Evolutionary conservation across 2,329 filamentous ascomycete genomes (phyloP), one percentile per base, ranked within the genome.

Genomic region (Penicillium fuscoglaucum): DNA sequence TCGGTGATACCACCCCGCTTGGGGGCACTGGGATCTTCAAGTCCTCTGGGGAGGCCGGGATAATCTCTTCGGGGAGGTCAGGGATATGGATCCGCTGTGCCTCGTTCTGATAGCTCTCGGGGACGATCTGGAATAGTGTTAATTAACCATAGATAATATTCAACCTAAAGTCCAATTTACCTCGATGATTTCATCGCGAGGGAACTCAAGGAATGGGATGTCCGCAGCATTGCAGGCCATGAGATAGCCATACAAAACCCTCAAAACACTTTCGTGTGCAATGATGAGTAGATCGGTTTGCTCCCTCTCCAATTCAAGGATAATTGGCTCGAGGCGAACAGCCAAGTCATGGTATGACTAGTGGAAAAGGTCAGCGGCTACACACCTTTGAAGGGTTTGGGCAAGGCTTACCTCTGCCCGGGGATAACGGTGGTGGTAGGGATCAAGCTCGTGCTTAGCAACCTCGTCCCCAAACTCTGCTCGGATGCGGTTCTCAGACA

Each of bases 271-370:
- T 75, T 99, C 95, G 74, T 99, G 95, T 0, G 95, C 95, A 66
- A 99, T 97, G 71, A 99, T 97, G 53, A 99, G 84, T n/a, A 99
- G 83, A 72, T 99, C 95, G 65, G 96, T 96, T 68, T 97, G 91
- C 78, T 99, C 95, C 44, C 95, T 88, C 79, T 99, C 95, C 15
- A 99, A 84, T 74, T 99, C 95, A 31, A 99, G 85, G 70, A 99
- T 99, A 70, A 99, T 96, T 41, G 95, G 96, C 74, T 99, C 95
- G 47, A 99, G 86, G 24, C 95, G 90, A 59, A 99, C 95, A n/a
- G 95, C 95, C 44, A 99, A 87, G 71, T 99, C 95, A 73, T 99
- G 95, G 76, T 99, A 99, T 9, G 93, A 98, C 90, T 96, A 28
- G 44, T 17, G 7, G 15, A 17, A 33, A 52, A 4, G 4, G 40